These are phyloP conservation scores for Colletotrichum chrysophilum DNA, from an alignment of 2,329 filamentous ascomycete genomes.

Conservation along the genomic window DNA sequence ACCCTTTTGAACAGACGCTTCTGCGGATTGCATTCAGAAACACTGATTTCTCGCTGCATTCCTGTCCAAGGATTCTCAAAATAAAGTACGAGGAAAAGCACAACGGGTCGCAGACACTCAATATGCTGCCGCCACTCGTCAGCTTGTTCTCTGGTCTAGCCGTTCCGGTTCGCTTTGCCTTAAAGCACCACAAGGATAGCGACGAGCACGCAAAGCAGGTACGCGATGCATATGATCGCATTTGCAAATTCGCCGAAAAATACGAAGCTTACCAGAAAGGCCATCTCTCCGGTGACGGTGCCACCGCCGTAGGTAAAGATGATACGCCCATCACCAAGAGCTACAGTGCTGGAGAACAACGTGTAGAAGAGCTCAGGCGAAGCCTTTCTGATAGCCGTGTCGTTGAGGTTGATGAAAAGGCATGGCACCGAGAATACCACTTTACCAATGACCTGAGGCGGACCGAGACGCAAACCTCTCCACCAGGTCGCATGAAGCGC, in stretches of 20 bases:
- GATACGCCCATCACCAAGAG: not conserved
- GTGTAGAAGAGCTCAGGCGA: not conserved
- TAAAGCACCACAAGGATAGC: not conserved
- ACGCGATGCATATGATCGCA: not conserved
- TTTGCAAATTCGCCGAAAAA: not conserved
- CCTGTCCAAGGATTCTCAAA: no score
- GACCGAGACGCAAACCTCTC: not conserved
- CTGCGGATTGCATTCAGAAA: not conserved
- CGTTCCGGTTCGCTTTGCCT: not conserved
- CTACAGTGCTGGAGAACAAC: not conserved
- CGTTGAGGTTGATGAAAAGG: not conserved
- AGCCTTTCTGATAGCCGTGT: not conserved
- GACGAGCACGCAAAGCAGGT: not conserved
- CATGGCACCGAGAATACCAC: not conserved
- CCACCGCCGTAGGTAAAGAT: not conserved
- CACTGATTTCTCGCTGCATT: not conserved
- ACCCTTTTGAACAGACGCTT: not conserved
- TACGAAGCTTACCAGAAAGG: not conserved
- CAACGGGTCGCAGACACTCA: not conserved
- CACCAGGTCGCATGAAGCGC: slow-evolving; percentile 46
- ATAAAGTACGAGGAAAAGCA: not conserved
- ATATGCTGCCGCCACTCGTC: not conserved
- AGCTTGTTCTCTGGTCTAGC: not conserved
- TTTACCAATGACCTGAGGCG: not conserved
- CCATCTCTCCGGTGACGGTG: not conserved